phyloP scores from a whole-genome alignment of 371 early-diverging fungal species.

The Mucor irregularis region DNA sequence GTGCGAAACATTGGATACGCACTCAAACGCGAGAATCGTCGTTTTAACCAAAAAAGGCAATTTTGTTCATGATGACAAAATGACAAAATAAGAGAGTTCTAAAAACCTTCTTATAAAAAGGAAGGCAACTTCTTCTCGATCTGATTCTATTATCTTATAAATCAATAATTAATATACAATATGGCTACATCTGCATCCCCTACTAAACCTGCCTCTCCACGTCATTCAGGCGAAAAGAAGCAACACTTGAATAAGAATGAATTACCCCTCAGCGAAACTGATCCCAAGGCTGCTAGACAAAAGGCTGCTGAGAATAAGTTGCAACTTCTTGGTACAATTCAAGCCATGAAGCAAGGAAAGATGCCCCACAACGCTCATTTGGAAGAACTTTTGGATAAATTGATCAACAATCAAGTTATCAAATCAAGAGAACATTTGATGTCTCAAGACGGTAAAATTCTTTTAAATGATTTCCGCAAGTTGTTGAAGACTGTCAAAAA shows the following conservation, averaged over 20 bases:
- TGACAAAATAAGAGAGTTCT: conserved; percentile 4
- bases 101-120: neutral
- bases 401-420: conserved; percentile 40
- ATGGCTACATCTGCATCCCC: neutral
- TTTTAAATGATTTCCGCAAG: conserved; percentile 50
- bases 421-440: conserved; percentile 46
- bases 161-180: neutral
- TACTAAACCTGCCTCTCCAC: neutral
- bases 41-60: conserved; percentile 6
- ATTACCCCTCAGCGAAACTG: conserved; percentile 7
- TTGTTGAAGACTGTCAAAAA: conserved; percentile 44
- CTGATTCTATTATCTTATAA: no score
- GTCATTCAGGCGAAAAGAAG: neutral
- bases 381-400: conserved; percentile 41
- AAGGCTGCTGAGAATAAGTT: conserved; percentile 34
- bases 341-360: conserved; percentile 56
- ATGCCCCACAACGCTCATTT: conserved; percentile 66
- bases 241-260: neutral
- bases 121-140: neutral
- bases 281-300: conserved; percentile 22
- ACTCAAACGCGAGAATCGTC: neutral
- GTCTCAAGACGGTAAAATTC: conserved; percentile 47
- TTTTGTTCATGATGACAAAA: conserved; percentile 10
- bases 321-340: conserved; percentile 47
- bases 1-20: neutral